Evolutionary conservation across 768 basidiomycete species (phyloP), one percentile per base, ranked within the genome.

Genomic region (Nidularia pulvinata): DNA sequence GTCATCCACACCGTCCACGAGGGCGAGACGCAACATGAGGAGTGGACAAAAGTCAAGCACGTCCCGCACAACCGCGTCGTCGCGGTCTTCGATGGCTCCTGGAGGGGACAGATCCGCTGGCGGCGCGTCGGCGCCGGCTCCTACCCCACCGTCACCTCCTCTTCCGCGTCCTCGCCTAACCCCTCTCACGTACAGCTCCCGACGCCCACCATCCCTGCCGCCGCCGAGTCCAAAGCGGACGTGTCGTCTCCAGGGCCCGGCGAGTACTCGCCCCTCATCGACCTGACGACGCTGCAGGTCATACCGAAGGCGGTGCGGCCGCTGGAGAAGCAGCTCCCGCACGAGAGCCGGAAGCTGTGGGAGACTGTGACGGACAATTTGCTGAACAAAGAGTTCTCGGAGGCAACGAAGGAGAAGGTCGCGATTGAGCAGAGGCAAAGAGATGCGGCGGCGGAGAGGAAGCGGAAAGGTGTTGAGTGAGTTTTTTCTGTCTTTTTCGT

Each of bases 401-500:
- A 95, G 42, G 97, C 97, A 50, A 98, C 93, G 53, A 90, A 80
- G 76, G 83, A 89, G 74, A 99, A 99, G 78, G 82, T 94, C 50
- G 69, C 70, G 4, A 96, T 99, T 52, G 97, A 99, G 73, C 96
- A 98, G 80, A 82, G 67, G 64, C 97, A 98, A 77, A 76, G 97
- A 49, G 95, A 98, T 55, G 82, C 85, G 33, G 91, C 94, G 5
- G 89, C 88, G 9, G 91, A 93, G 67, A 78, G 93, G 71, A 95
- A 93, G 77, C 81, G 79, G 67, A 89, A 84, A 53, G 91, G 89
- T 14, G 68, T 83, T 33, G 79, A 82, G 92, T 96, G 63, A 76
- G 92, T 89, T 7, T 51, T 49, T 37, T 25, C 34, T 32, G 10
- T 14, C 36, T 44, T 33, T 49, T 52, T 43, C 33, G 36, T 35